A percentile compares a stretch with the other conserved stretches of the same genome.
Evolutionary conservation across 768 basidiomycete species (phyloP).

Genomic region (Pholiota conissans): DNA sequence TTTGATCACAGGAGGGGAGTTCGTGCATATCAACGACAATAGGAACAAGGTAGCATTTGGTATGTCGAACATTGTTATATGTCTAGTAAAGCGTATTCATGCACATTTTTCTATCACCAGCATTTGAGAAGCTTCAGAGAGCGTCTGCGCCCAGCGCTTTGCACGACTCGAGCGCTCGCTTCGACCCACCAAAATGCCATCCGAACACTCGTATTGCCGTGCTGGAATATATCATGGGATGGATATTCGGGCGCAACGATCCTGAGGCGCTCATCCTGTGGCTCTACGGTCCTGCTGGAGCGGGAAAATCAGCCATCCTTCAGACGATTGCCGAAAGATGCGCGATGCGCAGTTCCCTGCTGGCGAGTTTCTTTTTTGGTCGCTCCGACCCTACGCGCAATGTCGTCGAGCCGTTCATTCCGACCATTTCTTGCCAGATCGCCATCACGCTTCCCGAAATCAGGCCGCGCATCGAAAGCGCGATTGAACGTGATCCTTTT

Average conservation of each 20-base stretch:
- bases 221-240: slow-evolving; percentile 1
- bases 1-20: no score
- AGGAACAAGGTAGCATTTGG: no score
- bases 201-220: no score
- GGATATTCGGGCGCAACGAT: background rate
- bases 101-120: no score
- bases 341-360: background rate
- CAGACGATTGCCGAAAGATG: no score
- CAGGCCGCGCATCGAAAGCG: background rate
- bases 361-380: no score
- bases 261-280: no score
- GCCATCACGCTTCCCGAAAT: background rate
- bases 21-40: no score
- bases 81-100: no score
- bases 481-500: background rate
- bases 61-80: no score
- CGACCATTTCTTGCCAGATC: slow-evolving; percentile 6
- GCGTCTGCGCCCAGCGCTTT: background rate
- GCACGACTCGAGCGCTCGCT: slow-evolving; percentile 13
- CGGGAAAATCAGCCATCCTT: slow-evolving; percentile 14
- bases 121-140: background rate
- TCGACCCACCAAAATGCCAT: no score
- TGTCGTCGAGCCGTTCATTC: background rate
- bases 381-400: background rate
- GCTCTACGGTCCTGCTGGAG: slow-evolving; percentile 11